phyloP scores from a whole-genome alignment of 106 monocot genomes.

The Dioscorea alata region DNA sequence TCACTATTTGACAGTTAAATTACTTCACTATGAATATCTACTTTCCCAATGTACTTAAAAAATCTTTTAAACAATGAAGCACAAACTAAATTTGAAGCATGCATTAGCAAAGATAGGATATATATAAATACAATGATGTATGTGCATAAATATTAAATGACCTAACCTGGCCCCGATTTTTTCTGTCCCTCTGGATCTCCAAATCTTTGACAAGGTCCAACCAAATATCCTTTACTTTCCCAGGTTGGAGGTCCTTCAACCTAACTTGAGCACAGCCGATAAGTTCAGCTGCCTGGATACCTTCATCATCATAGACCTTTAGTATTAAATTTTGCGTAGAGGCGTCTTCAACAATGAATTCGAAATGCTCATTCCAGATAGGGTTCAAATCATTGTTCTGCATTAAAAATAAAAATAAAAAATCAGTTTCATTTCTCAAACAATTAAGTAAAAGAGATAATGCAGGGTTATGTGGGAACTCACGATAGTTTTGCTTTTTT shows the following conservation, averaged over 20 bases:
- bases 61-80: too few relatives aligned
- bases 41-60: too few relatives aligned
- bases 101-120: not conserved
- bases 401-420: constrained; percentile 14
- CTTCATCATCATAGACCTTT: constrained; percentile 91
- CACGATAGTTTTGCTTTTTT: constrained; percentile 87
- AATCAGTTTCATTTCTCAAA: constrained; percentile 8
- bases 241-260: constrained; percentile 70
- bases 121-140: not conserved
- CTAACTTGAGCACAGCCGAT: constrained; percentile 75
- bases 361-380: constrained; percentile 90
- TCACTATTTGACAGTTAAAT: too few relatives aligned
- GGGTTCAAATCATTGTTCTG: constrained; percentile 94
- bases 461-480: constrained; percentile 4
- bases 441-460: constrained; percentile 5
- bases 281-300: constrained; percentile 71
- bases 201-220: constrained; percentile 84
- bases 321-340: constrained; percentile 71
- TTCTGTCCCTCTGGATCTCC: constrained; percentile 80
- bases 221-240: constrained; percentile 83
- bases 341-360: constrained; percentile 76
- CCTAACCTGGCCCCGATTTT: constrained; percentile 78
- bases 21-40: too few relatives aligned
- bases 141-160: not conserved
- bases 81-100: too few relatives aligned